Percentiles rank a stretch among this genome's conserved stretches.
Conservation (phyloP, 768 basidiomycete species). For the Russula abietina region DNA sequence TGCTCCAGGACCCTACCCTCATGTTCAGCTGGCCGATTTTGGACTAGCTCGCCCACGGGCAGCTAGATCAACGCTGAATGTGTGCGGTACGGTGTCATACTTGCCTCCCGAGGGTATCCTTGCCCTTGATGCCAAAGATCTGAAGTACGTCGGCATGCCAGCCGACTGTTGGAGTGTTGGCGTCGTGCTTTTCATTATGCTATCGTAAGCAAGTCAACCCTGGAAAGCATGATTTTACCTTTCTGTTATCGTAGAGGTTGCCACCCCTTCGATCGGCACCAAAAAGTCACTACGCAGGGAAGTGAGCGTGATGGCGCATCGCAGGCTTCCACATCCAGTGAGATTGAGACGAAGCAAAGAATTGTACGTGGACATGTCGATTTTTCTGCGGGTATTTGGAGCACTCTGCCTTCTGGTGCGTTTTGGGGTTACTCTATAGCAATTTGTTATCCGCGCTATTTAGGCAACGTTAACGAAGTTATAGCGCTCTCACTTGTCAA, state of each 20-base stretch:
- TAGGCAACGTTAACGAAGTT: background rate
- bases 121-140: slow-evolving; percentile 66
- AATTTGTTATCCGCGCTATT: slow-evolving; percentile 1
- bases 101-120: slow-evolving; percentile 80
- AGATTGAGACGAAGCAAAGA: slow-evolving; percentile 58
- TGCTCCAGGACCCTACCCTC: slow-evolving; percentile 78
- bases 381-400: slow-evolving; percentile 54
- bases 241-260: slow-evolving; percentile 8
- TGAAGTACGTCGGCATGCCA: slow-evolving; percentile 77
- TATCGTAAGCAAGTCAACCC: slow-evolving; percentile 49
- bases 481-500: slow-evolving; percentile 57
- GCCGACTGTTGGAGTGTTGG: slow-evolving; percentile 88
- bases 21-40: slow-evolving; percentile 81
- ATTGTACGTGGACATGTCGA: slow-evolving; percentile 46
- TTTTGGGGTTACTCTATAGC: slow-evolving; percentile 1
- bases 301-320: slow-evolving; percentile 28
- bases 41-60: slow-evolving; percentile 75
- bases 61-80: slow-evolving; percentile 77
- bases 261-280: slow-evolving; percentile 20
- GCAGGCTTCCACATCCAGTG: slow-evolving; percentile 42
- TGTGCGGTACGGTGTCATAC: slow-evolving; percentile 84
- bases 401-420: slow-evolving; percentile 52
- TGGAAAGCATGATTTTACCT: background rate
- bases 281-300: background rate
- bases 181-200: slow-evolving; percentile 75